Evolutionary conservation across 495 filamentous ascomycete genomes (phyloP), one percentile per base, ranked within the genome.

Genomic region (Pyronema domesticum): DNA sequence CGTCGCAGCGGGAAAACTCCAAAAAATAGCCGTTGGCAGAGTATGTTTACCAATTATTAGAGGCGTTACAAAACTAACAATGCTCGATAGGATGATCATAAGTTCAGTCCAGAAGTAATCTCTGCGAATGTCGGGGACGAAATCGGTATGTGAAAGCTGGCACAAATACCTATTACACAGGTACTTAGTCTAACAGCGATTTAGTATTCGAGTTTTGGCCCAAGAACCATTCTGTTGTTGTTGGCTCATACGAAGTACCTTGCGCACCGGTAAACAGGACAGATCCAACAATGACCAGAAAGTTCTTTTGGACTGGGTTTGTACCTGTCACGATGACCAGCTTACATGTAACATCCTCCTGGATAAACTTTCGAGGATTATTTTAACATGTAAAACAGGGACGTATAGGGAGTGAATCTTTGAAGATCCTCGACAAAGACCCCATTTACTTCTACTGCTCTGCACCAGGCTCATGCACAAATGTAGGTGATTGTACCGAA

Each of bases 401-500:
- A 42, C 34, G 4, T 14, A 18, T 36, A 30, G 23, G 23, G 23
- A 30, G 23, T 8, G 23, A 30, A 30, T 33, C 19, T 30, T 5
- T 30, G 23, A 30, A 30, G 23, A 30, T 30, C 5, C 2, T 30
- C 23, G 23, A 30, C 23, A 30, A 30, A 74, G 46, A 64, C 0
- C 73, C 75, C 0, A 63, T 74, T 14, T 77, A 71, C 57, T 76
- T 65, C 60, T 77, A 77, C 59, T 77, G 73, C 58, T 67, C 68
- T 1, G 71, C 70, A 3, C 60, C 61, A 0, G 65, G 62, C 6
- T 67, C 64, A 13, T 76, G 73, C 46, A 68, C 64, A 30, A 30
- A 30, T 30, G 23, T 30, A 30, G 1, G 23, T 30, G 23, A 30
- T 30, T 1, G 5, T 30, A 30, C 23, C 23, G 5, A 30, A 30